Percentiles rank a stretch among this genome's conserved stretches.
Evolutionary conservation across 2,329 filamentous ascomycete species (phyloP).

Genomic region (Alternaria solani): DNA sequence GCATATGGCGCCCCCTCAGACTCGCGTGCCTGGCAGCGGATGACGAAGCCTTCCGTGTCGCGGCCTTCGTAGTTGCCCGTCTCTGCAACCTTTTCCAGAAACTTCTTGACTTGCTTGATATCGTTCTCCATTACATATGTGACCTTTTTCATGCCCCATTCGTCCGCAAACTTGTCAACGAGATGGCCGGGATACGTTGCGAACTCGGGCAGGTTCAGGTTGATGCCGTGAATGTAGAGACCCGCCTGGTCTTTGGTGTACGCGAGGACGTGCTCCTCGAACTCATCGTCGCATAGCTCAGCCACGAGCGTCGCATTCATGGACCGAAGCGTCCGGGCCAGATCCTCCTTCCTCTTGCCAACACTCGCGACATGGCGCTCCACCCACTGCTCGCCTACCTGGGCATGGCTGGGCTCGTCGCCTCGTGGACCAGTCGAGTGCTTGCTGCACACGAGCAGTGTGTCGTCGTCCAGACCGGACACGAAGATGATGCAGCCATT

Average conservation of each 20-base stretch:
- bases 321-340: conserved; percentile 76
- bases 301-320: conserved; percentile 95
- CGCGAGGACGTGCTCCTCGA: conserved; percentile 95
- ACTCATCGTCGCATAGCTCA: conserved; percentile 93
- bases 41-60: conserved; percentile 96
- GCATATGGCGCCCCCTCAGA: conserved; percentile 64
- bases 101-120: conserved; percentile 75
- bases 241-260: conserved; percentile 85
- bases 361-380: conserved; percentile 79
- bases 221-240: conserved; percentile 94
- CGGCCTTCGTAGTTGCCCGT: conserved; percentile 89
- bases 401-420: conserved; percentile 82
- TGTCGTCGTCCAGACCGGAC: conserved; percentile 86
- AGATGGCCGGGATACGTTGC: conserved; percentile 81
- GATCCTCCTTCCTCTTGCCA: conserved; percentile 79
- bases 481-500: conserved; percentile 99
- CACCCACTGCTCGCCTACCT: conserved; percentile 81
- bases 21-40: conserved; percentile 78
- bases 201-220: conserved; percentile 93
- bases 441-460: conserved; percentile 96
- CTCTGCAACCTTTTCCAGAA: conserved; percentile 85
- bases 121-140: conserved; percentile 80
- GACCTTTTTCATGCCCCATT: conserved; percentile 94
- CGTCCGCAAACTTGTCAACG: conserved; percentile 88
- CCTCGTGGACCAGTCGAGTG: conserved; percentile 87